Base-by-base conservation (phyloP, 805 yeast genomes). In the Ogataea methanolica region DNA sequence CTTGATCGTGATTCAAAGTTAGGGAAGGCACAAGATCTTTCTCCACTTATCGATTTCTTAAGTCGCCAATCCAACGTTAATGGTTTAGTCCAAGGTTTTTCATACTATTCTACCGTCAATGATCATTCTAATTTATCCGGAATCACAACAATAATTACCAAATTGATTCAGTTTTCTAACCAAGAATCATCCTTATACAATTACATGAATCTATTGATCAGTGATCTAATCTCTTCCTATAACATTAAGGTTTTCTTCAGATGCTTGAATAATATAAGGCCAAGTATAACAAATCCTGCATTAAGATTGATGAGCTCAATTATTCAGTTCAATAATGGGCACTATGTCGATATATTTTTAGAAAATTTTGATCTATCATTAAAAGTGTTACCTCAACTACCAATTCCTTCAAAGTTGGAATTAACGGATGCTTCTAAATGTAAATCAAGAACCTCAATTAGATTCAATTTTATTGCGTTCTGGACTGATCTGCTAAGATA, bases 281-380 rank as follows among this genome's bases (percentile, higher is more conserved):
- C 86, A 0, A 70, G 78, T 1, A 60, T 75, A 1, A 80, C 91
- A 0, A 80, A 78, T 45, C 85, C 94, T 1, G 73, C 76, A 3
- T 61, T 89, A n/a, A 64, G 76, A 39, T 57, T 90, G 9, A 62
- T 92, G 53, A 68, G 67, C 17, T 75, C 76, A 41, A 70, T 85
- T 26, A 73, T 80, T 5, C 52, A 63, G 1, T 81, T 73, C 55
- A 71, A 75, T 41, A 67, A 75, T 23, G 81, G 83, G 1, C 64
- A 70, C 2, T 62, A 78, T 42, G 63, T 82, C 2, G 83, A 78
- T 44, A 82, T 78, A 7, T 76, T 91, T 17, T 60, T 82, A 33
- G 78, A 83, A 15, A 63, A 72, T 39, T 86, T 91, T 59, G 97
- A 91, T 65, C 72, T 88, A 45, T 69, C 82, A 3, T 65, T 83